phyloP scores from a whole-genome alignment of 2,329 filamentous ascomycete genomes.

The Fusarium sp. region DNA sequence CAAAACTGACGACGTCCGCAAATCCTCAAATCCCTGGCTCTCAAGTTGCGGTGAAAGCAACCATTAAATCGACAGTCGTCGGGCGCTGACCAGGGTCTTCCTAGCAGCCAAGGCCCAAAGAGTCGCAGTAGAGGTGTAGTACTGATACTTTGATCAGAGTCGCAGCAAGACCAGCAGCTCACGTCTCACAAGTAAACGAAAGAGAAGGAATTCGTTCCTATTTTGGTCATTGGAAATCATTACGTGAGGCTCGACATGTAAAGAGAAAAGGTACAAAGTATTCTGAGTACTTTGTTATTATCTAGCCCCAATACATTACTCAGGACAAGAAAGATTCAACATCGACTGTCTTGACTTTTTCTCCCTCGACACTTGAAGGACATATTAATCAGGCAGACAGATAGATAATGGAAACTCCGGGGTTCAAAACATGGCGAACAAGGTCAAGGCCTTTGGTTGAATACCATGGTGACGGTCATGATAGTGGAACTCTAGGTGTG shows the following conservation, averaged over 20 bases:
- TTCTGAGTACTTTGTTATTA: not conserved
- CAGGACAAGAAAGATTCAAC: not conserved
- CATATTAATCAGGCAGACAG: not conserved
- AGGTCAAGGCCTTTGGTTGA: constrained; percentile 13
- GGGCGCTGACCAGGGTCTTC: constrained; percentile 37
- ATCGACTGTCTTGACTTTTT: not conserved
- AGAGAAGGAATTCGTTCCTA: not conserved
- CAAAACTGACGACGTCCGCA: constrained; percentile 22
- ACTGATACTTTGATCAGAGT: not conserved
- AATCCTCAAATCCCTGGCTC: constrained; percentile 30
- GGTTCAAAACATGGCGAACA: not conserved
- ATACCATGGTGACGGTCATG: constrained; percentile 36
- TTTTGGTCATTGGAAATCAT: not conserved
- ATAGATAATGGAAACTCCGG: constrained; percentile 1
- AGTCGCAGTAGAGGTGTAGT: not conserved
- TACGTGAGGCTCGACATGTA: not conserved
- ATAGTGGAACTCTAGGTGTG: constrained; percentile 33
- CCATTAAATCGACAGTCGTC: constrained; percentile 31
- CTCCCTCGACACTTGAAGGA: not conserved
- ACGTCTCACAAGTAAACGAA: not conserved
- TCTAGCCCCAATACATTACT: not conserved
- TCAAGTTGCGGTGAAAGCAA: constrained; percentile 45
- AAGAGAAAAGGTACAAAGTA: not conserved
- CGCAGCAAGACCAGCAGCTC: not conserved
- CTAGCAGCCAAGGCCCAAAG: constrained; percentile 22